Percentiles rank a stretch among this genome's conserved stretches.
These are phyloP conservation scores for Alternaria ethzedia DNA, from an alignment of 2,329 filamentous ascomycete genomes.

Conservation along the genomic window DNA sequence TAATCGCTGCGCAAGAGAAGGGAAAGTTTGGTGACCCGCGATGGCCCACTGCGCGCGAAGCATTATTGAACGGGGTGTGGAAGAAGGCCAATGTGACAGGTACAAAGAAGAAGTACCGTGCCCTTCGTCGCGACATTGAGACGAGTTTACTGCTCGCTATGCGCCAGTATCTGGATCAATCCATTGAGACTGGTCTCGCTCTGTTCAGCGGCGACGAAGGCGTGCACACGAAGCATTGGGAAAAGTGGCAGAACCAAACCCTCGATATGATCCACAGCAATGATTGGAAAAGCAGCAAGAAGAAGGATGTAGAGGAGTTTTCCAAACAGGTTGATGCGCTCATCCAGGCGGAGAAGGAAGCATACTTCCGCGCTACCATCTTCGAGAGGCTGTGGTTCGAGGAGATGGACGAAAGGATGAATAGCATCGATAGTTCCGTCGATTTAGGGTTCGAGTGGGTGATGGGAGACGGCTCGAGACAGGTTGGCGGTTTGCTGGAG, in stretches of 20 bases:
- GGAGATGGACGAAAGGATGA: slow-evolving; percentile 31
- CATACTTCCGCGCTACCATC: slow-evolving; percentile 28
- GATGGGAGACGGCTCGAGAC: slow-evolving; percentile 22
- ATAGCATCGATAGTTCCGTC: slow-evolving; percentile 27
- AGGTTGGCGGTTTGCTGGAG: slow-evolving; percentile 27
- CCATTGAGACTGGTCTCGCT: slow-evolving; percentile 34
- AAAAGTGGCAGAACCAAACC: slow-evolving; percentile 38
- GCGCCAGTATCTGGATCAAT: slow-evolving; percentile 38
- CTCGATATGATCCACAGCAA: slow-evolving; percentile 33
- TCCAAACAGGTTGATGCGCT: slow-evolving; percentile 30
- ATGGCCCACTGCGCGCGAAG: slow-evolving; percentile 32
- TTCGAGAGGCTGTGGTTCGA: slow-evolving; percentile 32
- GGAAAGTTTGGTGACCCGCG: slow-evolving; percentile 26
- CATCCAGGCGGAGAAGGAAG: slow-evolving; percentile 28
- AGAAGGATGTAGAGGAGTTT: slow-evolving; percentile 40
- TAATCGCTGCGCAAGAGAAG: slow-evolving; percentile 28
- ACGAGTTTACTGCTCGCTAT: slow-evolving; percentile 33
- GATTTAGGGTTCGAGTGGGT: slow-evolving; percentile 33
- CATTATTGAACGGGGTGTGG: slow-evolving; percentile 39
- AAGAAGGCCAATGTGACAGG: slow-evolving; percentile 37
- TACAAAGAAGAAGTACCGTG: slow-evolving; percentile 32
- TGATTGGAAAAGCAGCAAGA: slow-evolving; percentile 35
- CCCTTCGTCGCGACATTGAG: slow-evolving; percentile 33
- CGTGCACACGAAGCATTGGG: slow-evolving; percentile 19
- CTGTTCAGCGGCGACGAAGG: slow-evolving; percentile 28